A percentile compares a stretch with the other conserved stretches of the same genome.
These are phyloP conservation scores for Saccharomyces uvarum DNA, from an alignment of 1,139 yeast species.

Conservation along the genomic window DNA sequence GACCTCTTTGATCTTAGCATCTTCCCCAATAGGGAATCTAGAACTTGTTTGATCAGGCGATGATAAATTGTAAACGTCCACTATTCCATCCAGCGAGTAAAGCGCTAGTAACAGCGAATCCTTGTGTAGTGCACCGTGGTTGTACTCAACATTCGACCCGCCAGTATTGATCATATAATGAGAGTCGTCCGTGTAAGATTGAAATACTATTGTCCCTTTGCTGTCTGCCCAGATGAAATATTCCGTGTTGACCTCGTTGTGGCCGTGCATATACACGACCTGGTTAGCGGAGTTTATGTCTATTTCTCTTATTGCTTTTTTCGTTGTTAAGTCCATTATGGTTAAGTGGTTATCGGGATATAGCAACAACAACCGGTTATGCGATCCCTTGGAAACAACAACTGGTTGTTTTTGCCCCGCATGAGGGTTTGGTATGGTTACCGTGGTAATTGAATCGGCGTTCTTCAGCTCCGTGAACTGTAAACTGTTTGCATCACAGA, in stretches of 20 bases:
- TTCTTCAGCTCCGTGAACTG: not conserved
- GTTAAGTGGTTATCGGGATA: not conserved
- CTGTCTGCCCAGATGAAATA: slow-evolving; percentile 8
- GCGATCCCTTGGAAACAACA: not conserved
- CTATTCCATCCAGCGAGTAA: slow-evolving; percentile 5
- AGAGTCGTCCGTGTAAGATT: not conserved
- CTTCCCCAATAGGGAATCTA: slow-evolving; percentile 8
- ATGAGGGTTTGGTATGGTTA: not conserved
- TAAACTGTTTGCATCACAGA: not conserved
- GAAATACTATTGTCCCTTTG: slow-evolving; percentile 7
- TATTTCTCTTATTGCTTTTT: slow-evolving; percentile 5
- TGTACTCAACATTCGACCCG: not conserved
- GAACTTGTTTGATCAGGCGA: slow-evolving; percentile 15
- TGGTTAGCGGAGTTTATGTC: not conserved
- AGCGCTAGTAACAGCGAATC: slow-evolving; percentile 26
- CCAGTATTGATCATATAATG: not conserved
- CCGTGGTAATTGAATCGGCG: not conserved
- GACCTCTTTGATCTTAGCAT: slow-evolving; percentile 34
- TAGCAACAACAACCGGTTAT: not conserved
- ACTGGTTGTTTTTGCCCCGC: not conserved
- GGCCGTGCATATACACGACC: slow-evolving; percentile 4
- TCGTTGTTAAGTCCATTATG: not conserved
- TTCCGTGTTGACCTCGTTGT: slow-evolving; percentile 1
- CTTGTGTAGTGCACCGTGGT: slow-evolving; percentile 19
- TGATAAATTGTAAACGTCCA: slow-evolving; percentile 16